Base-by-base conservation (phyloP, 306 rosid genomes). In the Bauhinia variegata region DNA sequence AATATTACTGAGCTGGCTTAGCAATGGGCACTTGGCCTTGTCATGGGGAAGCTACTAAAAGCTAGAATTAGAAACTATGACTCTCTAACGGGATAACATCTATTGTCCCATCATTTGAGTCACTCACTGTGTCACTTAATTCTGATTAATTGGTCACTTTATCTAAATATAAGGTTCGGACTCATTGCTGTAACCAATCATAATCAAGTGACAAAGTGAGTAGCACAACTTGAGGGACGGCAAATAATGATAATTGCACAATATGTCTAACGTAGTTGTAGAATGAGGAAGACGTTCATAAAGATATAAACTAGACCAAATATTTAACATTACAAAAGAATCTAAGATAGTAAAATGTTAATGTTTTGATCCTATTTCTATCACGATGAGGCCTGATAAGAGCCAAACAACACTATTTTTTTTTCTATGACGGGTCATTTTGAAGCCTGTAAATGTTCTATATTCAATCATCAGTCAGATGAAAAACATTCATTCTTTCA, bases 221-320 rank as follows among this genome's bases (percentile, higher is more conserved):
- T n/a, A n/a, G n/a, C n/a, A n/a, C n/a, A n/a, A n/a, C n/a, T n/a
- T n/a, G n/a, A n/a, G n/a, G n/a, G n/a, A n/a, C n/a, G 17, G 54
- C 19, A 71, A 41, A 50, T 41, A 58, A 64, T 32, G 17, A 8
- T 50, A n/a, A 33, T 19, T 6, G 55, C 43, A 54, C 42, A 33
- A 37, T 19, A 66, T 31, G 41, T 67, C 60, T 23, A 28, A 23
- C 19, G 54, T 36, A 30, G 13, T 39, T 49, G 23, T n/a, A 32
- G 14, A 39, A 14, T 30, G 28, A 39, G 7, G 58, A 58, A 63
- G 56, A 48, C 4, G 50, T 9, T 19, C 80, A 70, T 47, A 55
- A 31, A 32, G 43, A 63, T 15, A n/a, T n/a, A 54, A 54, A 54
- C 67, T 56, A 62, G 42, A 44, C 54, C 53, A 47, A 60, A 75